Conservation (phyloP, 768 basidiomycete species). For the Mrakia frigida region DNA sequence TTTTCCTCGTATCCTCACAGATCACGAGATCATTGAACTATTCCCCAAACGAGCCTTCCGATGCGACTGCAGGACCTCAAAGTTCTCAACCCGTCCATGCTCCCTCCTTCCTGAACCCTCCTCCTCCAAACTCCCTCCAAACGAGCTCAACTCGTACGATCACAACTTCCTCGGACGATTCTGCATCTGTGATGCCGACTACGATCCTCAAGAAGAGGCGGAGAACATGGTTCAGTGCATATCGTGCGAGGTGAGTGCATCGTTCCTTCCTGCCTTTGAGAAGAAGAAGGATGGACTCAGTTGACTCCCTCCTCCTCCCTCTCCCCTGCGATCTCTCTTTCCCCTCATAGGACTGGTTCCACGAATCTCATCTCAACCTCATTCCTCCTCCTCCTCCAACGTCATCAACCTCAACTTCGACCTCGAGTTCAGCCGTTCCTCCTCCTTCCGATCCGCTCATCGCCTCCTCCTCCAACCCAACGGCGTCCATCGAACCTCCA, state of each 20-base stretch:
- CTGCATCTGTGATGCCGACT: constrained; percentile 36
- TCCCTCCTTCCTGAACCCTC: constrained; percentile 25
- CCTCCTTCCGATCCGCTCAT: not conserved
- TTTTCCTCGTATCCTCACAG: constrained; percentile 84
- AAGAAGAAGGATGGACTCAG: no score
- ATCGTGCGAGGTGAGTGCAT: not conserved
- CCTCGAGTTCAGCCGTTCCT: not conserved
- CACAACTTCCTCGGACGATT: constrained; percentile 36
- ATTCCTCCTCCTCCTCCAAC: not conserved
- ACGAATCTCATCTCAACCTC: constrained; percentile 30
- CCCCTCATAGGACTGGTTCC: constrained; percentile 39
- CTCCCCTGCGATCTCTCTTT: not conserved
- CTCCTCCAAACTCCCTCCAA: constrained; percentile 9
- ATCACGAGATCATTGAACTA: constrained; percentile 39
- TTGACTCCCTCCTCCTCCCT: not conserved
- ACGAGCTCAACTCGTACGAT: constrained; percentile 35
- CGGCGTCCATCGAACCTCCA: not conserved
- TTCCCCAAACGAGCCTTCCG: constrained; percentile 38
- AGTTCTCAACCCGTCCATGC: constrained; percentile 32
- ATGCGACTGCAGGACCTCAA: constrained; percentile 38
- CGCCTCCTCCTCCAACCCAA: not conserved
- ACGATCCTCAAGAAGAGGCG: constrained; percentile 38
- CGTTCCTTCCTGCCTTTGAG: constrained; percentile 20
- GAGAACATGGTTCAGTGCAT: constrained; percentile 21
- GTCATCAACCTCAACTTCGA: not conserved